Percentiles rank a stretch among this genome's conserved stretches.
phyloP scores from a whole-genome alignment of 208 protist genomes.

The Leishmania amazonensis region DNA sequence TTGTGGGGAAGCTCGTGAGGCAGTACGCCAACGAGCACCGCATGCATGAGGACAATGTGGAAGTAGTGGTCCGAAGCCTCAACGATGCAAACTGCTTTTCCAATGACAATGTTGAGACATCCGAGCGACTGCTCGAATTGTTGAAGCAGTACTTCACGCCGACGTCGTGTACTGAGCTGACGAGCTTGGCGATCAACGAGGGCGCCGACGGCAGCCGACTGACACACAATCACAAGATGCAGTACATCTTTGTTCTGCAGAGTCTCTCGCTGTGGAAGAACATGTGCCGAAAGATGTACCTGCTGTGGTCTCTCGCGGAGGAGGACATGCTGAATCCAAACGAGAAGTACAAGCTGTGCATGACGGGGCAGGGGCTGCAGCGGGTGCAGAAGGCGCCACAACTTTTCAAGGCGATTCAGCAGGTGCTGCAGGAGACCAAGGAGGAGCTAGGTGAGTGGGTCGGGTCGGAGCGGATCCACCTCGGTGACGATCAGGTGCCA shows the following conservation, averaged over 20 bases:
- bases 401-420: conserved; percentile 84
- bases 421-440: conserved; percentile 89
- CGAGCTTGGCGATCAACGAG: conserved; percentile 82
- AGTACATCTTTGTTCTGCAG: conserved; percentile 97
- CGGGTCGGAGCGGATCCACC: conserved; percentile 94
- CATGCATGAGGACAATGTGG: conserved; percentile 55
- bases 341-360: conserved; percentile 85
- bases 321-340: conserved; percentile 91
- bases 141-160: conserved; percentile 85
- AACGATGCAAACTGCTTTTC: conserved; percentile 93
- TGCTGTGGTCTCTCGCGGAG: conserved; percentile 94
- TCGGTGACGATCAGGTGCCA: conserved; percentile 98
- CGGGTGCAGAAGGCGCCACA: conserved; percentile 92
- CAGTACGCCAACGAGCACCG: conserved; percentile 52
- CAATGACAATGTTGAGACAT: conserved; percentile 87
- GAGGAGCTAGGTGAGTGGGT: conserved; percentile 89
- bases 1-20: conserved; percentile 67
- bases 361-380: conserved; percentile 96
- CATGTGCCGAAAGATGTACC: conserved; percentile 88
- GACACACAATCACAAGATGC: conserved; percentile 93
- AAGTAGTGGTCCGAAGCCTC: conserved; percentile 83
- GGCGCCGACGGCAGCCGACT: conserved; percentile 92
- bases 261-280: conserved; percentile 96
- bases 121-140: conserved; percentile 66
- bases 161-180: conserved; percentile 29